phyloP scores from a whole-genome alignment of 495 filamentous ascomycete genomes.

The Penicillium alfredii region DNA sequence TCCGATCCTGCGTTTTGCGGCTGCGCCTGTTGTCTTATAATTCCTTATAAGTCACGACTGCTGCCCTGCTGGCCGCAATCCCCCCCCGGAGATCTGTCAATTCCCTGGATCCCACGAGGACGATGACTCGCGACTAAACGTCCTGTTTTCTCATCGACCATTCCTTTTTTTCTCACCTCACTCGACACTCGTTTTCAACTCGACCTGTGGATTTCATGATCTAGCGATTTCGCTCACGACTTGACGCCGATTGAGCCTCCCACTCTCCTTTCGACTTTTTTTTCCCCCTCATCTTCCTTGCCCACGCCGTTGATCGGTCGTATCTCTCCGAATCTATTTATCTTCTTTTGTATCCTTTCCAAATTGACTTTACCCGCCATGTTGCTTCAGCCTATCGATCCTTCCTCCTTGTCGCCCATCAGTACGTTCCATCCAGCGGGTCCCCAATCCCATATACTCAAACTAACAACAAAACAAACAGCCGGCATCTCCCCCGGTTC shows the following conservation, averaged over 20 bases:
- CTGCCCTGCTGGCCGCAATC: not conserved
- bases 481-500: conserved; percentile 19
- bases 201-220: conserved; percentile 27
- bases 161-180: conserved; percentile 18
- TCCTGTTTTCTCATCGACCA: conserved; percentile 12
- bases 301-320: conserved; percentile 25
- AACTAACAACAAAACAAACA: too few relatives aligned
- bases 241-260: conserved; percentile 37
- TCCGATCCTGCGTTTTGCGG: too few relatives aligned
- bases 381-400: conserved; percentile 20
- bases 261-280: conserved; percentile 23
- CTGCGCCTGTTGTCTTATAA: too few relatives aligned
- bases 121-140: conserved; percentile 20
- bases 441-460: too few relatives aligned
- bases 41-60: not conserved
- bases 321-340: conserved; percentile 11
- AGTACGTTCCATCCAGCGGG: conserved; percentile 19
- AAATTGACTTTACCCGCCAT: conserved; percentile 29
- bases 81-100: too few relatives aligned
- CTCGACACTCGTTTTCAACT: not conserved
- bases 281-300: conserved; percentile 10
- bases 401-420: conserved; percentile 12
- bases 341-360: conserved; percentile 2
- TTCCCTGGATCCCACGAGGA: conserved; percentile 6
- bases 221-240: conserved; percentile 34